Evolutionary conservation across 495 filamentous ascomycete genomes (phyloP), one percentile per base, ranked within the genome.

Genomic region (Aspergillus coremiiformis): DNA sequence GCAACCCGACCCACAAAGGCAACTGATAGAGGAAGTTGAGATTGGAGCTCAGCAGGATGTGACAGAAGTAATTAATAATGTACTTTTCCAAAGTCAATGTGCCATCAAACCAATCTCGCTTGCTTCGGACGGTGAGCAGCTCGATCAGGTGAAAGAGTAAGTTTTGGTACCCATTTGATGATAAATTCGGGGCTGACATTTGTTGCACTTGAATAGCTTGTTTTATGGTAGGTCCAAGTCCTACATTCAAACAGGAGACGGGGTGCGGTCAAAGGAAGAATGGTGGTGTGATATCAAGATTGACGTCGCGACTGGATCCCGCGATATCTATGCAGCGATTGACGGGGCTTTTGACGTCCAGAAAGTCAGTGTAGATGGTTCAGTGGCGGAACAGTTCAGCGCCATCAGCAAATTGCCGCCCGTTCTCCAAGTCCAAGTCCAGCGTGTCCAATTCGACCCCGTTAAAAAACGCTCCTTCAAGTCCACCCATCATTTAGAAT

Each of bases 41-140:
- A 74, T 82, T 57, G 77, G 78, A 17, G 77, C 81, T 21, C 81
- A 91, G 61, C 92, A 96, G 71, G 93, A 98, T 71, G 93, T 95
- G 6, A 90, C 87, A 9, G 93, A 98, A 65, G 91, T 95, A 32
- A 91, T 96, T 64, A 89, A 89, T 33, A 91, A 93, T 63, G 84
- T 94, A 20, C 78, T 94, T 30, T 90, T 91, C 57, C 87, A 92
- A 33, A 76, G 96, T n/a, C 84, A 89, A 62, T 89, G 87, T 55
- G 91, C 90, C 4, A 90, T 96, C 60, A 83, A 80, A 55, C 78
- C 89, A 30, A 69, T 73, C 5, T 68, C 69, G 2, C 67, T 83
- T 48, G 82, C 80, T 23, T 65, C 76, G 10, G 76, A 81, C 35
- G 85, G 84, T 6, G 85, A 89, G 60, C 90, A 95, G 67, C 66